Evolutionary conservation across 2,329 filamentous ascomycete genomes (phyloP).

Genomic region (Paecilomyces fulvus): DNA sequence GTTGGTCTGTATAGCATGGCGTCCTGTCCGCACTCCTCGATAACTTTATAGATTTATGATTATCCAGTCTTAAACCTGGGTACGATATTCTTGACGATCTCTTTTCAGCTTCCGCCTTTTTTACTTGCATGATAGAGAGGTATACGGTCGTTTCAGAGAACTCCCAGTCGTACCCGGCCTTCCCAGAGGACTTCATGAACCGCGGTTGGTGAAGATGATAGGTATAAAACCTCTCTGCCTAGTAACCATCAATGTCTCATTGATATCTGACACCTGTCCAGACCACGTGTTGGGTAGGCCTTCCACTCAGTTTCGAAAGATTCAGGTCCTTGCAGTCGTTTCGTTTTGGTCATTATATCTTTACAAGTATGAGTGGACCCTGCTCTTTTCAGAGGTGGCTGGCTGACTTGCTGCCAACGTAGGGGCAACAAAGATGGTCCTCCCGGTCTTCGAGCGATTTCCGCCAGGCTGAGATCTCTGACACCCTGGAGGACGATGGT

Average conservation of each 20-base stretch:
- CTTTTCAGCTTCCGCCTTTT: background rate
- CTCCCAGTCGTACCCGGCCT: background rate
- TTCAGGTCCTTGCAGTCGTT: conserved; percentile 85
- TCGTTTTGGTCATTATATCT: conserved; percentile 87
- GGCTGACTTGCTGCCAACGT: background rate
- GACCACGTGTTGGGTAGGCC: conserved; percentile 90
- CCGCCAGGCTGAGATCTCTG: conserved; percentile 59
- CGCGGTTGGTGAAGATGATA: background rate
- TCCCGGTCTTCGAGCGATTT: conserved; percentile 63
- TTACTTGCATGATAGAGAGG: background rate
- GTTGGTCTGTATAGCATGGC: background rate
- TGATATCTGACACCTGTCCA: conserved; percentile 15
- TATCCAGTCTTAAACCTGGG: background rate
- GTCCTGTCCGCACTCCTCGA: background rate
- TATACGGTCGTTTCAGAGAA: background rate
- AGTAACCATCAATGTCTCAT: background rate
- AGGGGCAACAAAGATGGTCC: conserved; percentile 86
- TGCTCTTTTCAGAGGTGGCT: conserved; percentile 6
- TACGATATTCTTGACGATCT: background rate
- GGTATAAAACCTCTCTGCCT: background rate
- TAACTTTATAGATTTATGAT: background rate
- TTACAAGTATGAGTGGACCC: conserved; percentile 49
- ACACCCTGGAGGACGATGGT: conserved; percentile 87
- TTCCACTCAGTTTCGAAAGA: conserved; percentile 81
- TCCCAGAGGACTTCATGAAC: background rate